Conservation (phyloP, 1,139 yeast genomes). For the Nakaseomyces glabratus region DNA sequence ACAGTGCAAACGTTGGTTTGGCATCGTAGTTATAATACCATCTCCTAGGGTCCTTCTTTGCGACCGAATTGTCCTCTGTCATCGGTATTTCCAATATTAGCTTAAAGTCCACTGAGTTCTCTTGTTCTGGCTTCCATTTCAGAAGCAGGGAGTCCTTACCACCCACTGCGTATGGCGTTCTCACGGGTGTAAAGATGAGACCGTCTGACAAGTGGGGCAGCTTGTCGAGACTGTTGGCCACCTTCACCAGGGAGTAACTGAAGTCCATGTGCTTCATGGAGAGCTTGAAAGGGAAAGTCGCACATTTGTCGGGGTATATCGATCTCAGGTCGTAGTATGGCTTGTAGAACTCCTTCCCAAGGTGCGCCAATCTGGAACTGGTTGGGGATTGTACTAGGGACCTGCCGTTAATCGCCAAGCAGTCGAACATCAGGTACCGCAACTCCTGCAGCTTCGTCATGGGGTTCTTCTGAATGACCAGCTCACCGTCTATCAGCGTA, state of each 20-base stretch:
- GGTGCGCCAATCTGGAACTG: conserved; percentile 77
- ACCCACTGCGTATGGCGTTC: conserved; percentile 78
- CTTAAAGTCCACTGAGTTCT: conserved; percentile 85
- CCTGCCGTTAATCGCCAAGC: conserved; percentile 73
- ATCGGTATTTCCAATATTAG: conserved; percentile 57
- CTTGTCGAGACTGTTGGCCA: conserved; percentile 62
- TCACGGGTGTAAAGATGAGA: conserved; percentile 83
- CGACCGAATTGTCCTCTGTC: conserved; percentile 60
- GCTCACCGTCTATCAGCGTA: conserved; percentile 86
- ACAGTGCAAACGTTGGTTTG: conserved; percentile 57
- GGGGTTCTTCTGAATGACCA: conserved; percentile 49
- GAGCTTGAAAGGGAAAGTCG: conserved; percentile 74
- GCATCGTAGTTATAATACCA: conserved; percentile 75
- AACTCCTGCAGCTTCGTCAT: conserved; percentile 50
- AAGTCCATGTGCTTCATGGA: conserved; percentile 82
- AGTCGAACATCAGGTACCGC: conserved; percentile 82
- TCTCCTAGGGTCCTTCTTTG: conserved; percentile 62
- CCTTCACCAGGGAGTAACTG: conserved; percentile 67
- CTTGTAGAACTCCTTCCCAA: conserved; percentile 69
- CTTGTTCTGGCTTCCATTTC: conserved; percentile 97
- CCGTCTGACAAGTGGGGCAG: conserved; percentile 92
- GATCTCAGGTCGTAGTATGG: conserved; percentile 70
- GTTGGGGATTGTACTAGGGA: conserved; percentile 60
- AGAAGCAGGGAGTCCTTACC: conserved; percentile 65
- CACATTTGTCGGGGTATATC: conserved; percentile 61